Base-by-base conservation (phyloP, 78 protist species). In the Dictyostelium intermedium region DNA sequence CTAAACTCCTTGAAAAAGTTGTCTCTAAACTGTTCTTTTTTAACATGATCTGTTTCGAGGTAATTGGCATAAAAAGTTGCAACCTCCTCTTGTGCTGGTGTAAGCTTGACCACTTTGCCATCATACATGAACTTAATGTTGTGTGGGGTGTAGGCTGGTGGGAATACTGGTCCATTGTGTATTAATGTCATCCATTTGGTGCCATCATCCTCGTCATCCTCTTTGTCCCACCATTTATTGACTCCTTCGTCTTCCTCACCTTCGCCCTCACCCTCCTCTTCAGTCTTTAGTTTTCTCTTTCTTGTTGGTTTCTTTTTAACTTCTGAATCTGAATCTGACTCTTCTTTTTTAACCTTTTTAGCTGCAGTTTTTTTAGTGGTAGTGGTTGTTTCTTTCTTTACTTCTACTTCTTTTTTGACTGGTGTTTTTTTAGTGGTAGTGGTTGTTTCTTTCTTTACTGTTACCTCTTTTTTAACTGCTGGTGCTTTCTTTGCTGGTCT, bases 61-160 rank as follows among this genome's bases (percentile, higher is more conserved):
- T 96, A 92, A n/a, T 82, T 83, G 0, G 99, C 99, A 45, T 81
- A 99, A 78, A 97, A 92, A 14, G 99, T 98, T 8, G 99, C 99
- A 18, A 93, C 91, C 56, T 98, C 99, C 82, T 98, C 99, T 34
- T 96, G 96, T 27, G 30, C 87, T 1, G 96, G 93, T 25, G 92
- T 78, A 10, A 98, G 82, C 9, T 43, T 25, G 18, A 98, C 16
- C n/a, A 70, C 87, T 47, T 91, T 56, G 10, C 97, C 94, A 37
- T 97, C 96, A 80, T 98, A 98, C 37, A 13, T 1, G 39, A 99
- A 16, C 83, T 66, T 35, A 50, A 96, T 76, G 7, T 95, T 96
- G 39, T 98, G 98, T 35, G 99, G 99, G 1, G 27, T 74, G 74
- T 99, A 99, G 13, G 92, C 84, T 7, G 99, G 99, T 25, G 99